Evolutionary conservation across 1,284 basidiomycete species (phyloP).

Genomic region (Takashimella tepidaria): DNA sequence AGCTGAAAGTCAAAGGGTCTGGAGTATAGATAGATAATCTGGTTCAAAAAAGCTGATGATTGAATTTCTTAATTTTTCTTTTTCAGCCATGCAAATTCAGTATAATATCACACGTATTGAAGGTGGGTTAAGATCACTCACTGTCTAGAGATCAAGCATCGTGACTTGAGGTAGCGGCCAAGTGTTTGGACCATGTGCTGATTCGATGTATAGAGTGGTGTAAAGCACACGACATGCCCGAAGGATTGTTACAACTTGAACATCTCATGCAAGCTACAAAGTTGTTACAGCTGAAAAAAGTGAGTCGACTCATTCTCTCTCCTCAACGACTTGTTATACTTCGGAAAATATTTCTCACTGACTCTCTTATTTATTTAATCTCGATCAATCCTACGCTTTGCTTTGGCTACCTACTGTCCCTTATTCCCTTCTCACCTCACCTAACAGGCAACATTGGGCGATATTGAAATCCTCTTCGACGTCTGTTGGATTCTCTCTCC

Average conservation of each 20-base stretch:
- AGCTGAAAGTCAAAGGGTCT: slow-evolving; percentile 24
- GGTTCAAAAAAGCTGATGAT: not conserved
- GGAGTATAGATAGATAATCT: not conserved
- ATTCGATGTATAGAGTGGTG: slow-evolving; percentile 58
- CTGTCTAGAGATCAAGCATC: no score
- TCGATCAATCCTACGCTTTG: not conserved
- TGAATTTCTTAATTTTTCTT: not conserved
- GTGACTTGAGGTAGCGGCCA: slow-evolving; percentile 50
- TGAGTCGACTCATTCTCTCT: slow-evolving; percentile 46
- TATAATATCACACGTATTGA: slow-evolving; percentile 98
- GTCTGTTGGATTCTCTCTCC: slow-evolving; percentile 99
- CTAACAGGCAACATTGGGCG: slow-evolving; percentile 71
- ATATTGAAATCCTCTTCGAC: slow-evolving; percentile 98
- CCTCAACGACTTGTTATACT: not conserved
- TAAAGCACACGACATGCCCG: slow-evolving; percentile 98
- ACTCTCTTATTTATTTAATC: not conserved
- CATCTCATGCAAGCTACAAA: slow-evolving; percentile 99
- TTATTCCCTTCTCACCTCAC: slow-evolving; percentile 7
- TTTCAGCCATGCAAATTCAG: slow-evolving; percentile 93
- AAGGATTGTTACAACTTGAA: slow-evolving; percentile 94
- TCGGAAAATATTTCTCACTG: slow-evolving; percentile 1
- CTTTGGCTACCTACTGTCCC: slow-evolving; percentile 2
- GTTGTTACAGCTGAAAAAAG: slow-evolving; percentile 96
- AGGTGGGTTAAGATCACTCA: no score
- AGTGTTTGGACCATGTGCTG: not conserved